phyloP scores from a whole-genome alignment of 495 filamentous ascomycete genomes.

The Penicillium macrosclerotiorum region DNA sequence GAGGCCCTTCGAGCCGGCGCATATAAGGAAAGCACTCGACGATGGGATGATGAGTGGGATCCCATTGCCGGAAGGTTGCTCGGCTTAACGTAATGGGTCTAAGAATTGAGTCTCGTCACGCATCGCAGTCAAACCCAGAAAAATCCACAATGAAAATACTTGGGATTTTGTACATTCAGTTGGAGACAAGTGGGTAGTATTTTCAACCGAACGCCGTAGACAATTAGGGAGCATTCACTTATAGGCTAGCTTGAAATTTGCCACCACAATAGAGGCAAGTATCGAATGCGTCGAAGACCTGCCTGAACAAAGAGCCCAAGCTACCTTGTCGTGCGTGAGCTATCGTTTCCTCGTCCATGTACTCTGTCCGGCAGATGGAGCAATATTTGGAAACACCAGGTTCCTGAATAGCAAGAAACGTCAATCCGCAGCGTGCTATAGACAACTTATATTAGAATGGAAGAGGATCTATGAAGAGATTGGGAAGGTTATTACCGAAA shows the following conservation, averaged over 20 bases:
- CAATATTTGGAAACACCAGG: conserved; percentile 56
- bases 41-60: conserved; percentile 98
- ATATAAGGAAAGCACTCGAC: conserved; percentile 64
- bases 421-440: conserved; percentile 57
- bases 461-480: no score
- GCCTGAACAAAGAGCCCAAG: conserved; percentile 17
- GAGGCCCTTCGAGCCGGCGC: conserved; percentile 68
- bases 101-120: no score
- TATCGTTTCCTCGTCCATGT: conserved; percentile 45
- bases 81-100: conserved; percentile 43
- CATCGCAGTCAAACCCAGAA: no score
- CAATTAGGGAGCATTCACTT: not conserved
- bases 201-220: no score
- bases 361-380: conserved; percentile 46
- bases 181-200: no score
- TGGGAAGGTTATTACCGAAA: no score
- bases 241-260: conserved; percentile 39
- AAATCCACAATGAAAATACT: no score
- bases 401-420: conserved; percentile 53
- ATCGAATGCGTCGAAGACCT: conserved; percentile 49
- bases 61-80: conserved; percentile 69
- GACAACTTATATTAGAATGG: no score
- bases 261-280: conserved; percentile 54
- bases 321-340: conserved; percentile 12
- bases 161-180: no score